Evolutionary conservation across 306 rosid genomes (phyloP).

Genomic region (Vigna mungo): DNA sequence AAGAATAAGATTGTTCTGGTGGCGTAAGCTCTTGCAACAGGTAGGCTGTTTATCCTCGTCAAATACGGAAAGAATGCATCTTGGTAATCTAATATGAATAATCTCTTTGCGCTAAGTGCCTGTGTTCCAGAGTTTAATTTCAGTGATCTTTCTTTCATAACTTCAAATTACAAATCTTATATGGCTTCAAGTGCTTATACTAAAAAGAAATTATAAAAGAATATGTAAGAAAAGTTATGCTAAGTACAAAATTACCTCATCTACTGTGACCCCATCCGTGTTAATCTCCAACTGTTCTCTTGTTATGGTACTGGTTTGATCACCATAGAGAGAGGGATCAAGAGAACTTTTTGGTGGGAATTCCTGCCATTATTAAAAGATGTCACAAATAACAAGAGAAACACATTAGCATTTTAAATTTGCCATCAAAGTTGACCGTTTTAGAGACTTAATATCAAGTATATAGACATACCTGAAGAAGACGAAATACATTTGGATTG

Average conservation of each 20-base stretch:
- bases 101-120: constrained; percentile 63
- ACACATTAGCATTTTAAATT: not conserved
- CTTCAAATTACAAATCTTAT: not conserved
- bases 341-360: constrained; percentile 70
- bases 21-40: constrained; percentile 58
- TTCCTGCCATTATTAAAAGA: constrained; percentile 51
- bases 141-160: not conserved
- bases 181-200: not conserved
- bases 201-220: not conserved
- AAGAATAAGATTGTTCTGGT: constrained; percentile 70
- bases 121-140: constrained; percentile 44
- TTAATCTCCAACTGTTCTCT: constrained; percentile 51
- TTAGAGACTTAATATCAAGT: not conserved
- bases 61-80: constrained; percentile 69
- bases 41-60: constrained; percentile 53
- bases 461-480: constrained; percentile 40
- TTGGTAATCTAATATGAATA: constrained; percentile 76
- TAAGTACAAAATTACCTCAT: constrained; percentile 52
- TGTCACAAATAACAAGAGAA: not conserved
- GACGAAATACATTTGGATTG: constrained; percentile 53
- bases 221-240: not conserved
- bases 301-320: constrained; percentile 63
- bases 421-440: not conserved
- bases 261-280: constrained; percentile 57
- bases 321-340: constrained; percentile 62